Percentiles rank a stretch among this genome's conserved stretches.
phyloP scores from a whole-genome alignment of 1,284 basidiomycete species.

The Hypsizygus ulmarius region DNA sequence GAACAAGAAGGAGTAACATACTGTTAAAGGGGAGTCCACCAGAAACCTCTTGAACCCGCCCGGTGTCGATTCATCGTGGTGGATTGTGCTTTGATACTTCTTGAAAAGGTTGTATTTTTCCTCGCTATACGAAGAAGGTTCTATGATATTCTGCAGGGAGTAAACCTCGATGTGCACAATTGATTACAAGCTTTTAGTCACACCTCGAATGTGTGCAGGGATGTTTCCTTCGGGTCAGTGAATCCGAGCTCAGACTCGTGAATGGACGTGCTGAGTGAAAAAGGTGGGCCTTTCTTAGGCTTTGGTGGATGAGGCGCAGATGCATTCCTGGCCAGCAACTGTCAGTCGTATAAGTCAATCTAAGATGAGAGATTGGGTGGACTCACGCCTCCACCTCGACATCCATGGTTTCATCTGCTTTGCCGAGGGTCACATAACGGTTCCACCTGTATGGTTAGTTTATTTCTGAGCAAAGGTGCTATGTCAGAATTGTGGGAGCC shows the following conservation, averaged over 20 bases:
- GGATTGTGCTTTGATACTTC: conserved; percentile 76
- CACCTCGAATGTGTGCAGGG: conserved; percentile 52
- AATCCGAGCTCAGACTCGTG: conserved; percentile 43
- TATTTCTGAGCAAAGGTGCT: background rate
- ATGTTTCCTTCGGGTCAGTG: conserved; percentile 6
- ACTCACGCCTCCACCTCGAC: conserved; percentile 21
- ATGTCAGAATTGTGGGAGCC: conserved; percentile 8
- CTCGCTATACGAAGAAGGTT: conserved; percentile 69
- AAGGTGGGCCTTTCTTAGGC: conserved; percentile 21
- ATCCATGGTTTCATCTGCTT: conserved; percentile 34
- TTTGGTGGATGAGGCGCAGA: background rate
- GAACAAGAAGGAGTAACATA: conserved; percentile 32
- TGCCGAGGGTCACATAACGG: conserved; percentile 58
- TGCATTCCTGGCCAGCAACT: background rate
- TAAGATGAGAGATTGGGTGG: background rate
- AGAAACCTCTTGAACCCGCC: conserved; percentile 72
- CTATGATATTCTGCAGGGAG: conserved; percentile 59
- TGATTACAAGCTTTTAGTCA: background rate
- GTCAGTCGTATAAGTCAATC: background rate
- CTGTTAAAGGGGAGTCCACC: conserved; percentile 74
- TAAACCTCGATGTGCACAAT: too few species aligned
- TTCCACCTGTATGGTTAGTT: conserved; percentile 83
- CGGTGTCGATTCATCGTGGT: conserved; percentile 63
- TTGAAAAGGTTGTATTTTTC: conserved; percentile 82
- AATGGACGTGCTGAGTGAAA: conserved; percentile 44